These are phyloP conservation scores for Kurtzmaniella fragi DNA, from an alignment of 805 yeast genomes.

Conservation along the genomic window DNA sequence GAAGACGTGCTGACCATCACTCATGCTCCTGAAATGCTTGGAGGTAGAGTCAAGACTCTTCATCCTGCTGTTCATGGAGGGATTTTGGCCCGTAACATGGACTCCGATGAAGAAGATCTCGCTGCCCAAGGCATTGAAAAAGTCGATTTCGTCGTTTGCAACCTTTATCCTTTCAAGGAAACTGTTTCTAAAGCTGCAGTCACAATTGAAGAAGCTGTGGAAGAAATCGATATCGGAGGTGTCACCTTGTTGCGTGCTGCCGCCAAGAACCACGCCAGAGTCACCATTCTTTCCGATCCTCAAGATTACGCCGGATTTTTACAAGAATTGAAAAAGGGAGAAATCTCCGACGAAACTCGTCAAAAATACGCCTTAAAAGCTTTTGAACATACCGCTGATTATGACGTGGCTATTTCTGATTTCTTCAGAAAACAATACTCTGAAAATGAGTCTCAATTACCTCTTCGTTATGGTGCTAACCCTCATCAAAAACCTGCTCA, in stretches of 20 bases:
- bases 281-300: conserved; percentile 93
- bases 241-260: conserved; percentile 97
- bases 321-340: conserved; percentile 72
- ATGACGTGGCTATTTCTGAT: conserved; percentile 92
- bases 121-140: conserved; percentile 86
- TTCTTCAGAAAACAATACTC: conserved; percentile 96
- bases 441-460: conserved; percentile 83
- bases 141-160: conserved; percentile 96
- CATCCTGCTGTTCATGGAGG: conserved; percentile 99
- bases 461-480: conserved; percentile 96
- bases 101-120: conserved; percentile 85
- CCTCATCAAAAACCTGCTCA: conserved; percentile 99
- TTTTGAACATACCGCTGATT: conserved; percentile 97
- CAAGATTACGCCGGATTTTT: conserved; percentile 84
- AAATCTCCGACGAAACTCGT: conserved; percentile 66
- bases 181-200: conserved; percentile 94
- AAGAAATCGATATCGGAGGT: conserved; percentile 96
- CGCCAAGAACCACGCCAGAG: conserved; percentile 96
- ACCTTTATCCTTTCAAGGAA: conserved; percentile 96
- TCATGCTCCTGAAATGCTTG: conserved; percentile 98
- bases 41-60: conserved; percentile 96
- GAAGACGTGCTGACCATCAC: conserved; percentile 94
- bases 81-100: conserved; percentile 90
- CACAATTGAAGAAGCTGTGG: conserved; percentile 95
- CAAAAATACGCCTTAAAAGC: conserved; percentile 91